phyloP scores from a whole-genome alignment of 2,329 filamentous ascomycete genomes.

The Ceratocystis colombiana region DNA sequence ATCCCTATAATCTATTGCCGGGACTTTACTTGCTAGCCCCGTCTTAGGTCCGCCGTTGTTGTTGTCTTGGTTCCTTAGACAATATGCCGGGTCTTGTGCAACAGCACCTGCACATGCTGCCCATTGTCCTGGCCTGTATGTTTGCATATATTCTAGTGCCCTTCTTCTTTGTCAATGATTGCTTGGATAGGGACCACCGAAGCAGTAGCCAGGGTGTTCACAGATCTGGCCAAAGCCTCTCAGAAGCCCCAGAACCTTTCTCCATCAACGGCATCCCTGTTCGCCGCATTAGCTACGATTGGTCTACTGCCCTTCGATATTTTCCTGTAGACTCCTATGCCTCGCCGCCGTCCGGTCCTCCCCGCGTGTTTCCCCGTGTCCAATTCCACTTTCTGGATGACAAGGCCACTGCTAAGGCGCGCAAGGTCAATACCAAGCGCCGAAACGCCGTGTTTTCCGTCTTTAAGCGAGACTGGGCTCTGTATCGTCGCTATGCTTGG shows the following conservation, averaged over 20 bases:
- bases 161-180: constrained; percentile 14
- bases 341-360: constrained; percentile 30
- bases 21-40: not conserved
- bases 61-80: not conserved
- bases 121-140: constrained; percentile 15
- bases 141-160: constrained; percentile 21
- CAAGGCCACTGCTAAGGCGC: constrained; percentile 3
- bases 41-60: not conserved
- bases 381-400: constrained; percentile 34
- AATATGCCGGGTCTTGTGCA: constrained; percentile 13
- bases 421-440: constrained; percentile 29
- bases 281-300: constrained; percentile 31
- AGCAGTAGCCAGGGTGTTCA: not conserved
- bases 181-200: not conserved
- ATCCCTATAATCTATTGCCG: not conserved
- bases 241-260: not conserved
- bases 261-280: constrained; percentile 25
- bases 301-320: constrained; percentile 30
- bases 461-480: constrained; percentile 40
- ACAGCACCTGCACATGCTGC: constrained; percentile 19
- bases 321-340: constrained; percentile 32
- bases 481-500: constrained; percentile 46
- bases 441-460: constrained; percentile 35
- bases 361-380: constrained; percentile 30
- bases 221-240: not conserved